A percentile compares a stretch with the other conserved stretches of the same genome.
Evolutionary conservation across 345 rosid species (phyloP).

Genomic region (Arabis hirsuta): DNA sequence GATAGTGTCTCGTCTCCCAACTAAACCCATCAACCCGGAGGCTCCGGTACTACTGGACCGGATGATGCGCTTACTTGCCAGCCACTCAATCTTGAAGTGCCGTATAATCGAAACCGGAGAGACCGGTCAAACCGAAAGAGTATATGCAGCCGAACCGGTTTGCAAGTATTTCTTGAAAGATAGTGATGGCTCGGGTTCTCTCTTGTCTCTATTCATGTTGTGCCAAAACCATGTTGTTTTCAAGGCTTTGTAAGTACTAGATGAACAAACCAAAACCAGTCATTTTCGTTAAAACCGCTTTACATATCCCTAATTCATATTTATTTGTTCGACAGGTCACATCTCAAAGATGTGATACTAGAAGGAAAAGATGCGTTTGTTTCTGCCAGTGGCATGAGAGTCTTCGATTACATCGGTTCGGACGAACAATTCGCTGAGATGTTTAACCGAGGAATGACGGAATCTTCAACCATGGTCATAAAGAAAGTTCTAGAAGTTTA

Average conservation of each 20-base stretch:
- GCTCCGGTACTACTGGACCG: conserved; percentile 54
- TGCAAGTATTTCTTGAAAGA: conserved; percentile 37
- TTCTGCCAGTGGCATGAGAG: conserved; percentile 55
- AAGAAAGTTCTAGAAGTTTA: conserved; percentile 55
- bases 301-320: neutral
- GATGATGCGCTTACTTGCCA: conserved; percentile 49
- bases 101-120: conserved; percentile 25
- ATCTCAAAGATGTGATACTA: conserved; percentile 54
- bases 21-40: conserved; percentile 43
- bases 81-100: conserved; percentile 49
- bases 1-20: conserved; percentile 41
- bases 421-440: conserved; percentile 51
- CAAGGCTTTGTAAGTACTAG: conserved; percentile 33
- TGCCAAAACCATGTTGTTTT: conserved; percentile 31
- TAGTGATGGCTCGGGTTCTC: conserved; percentile 33
- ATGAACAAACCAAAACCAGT: neutral
- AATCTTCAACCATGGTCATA: conserved; percentile 48
- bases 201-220: conserved; percentile 25
- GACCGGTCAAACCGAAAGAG: conserved; percentile 17
- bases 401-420: conserved; percentile 49
- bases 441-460: conserved; percentile 58
- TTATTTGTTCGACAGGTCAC: conserved; percentile 37
- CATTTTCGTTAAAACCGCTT: neutral
- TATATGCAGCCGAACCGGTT: conserved; percentile 36
- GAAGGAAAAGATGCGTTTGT: conserved; percentile 61